A percentile compares a stretch with the other conserved stretches of the same genome.
phyloP scores from a whole-genome alignment of 495 filamentous ascomycete species.

The Hypoxylon fragiforme region DNA sequence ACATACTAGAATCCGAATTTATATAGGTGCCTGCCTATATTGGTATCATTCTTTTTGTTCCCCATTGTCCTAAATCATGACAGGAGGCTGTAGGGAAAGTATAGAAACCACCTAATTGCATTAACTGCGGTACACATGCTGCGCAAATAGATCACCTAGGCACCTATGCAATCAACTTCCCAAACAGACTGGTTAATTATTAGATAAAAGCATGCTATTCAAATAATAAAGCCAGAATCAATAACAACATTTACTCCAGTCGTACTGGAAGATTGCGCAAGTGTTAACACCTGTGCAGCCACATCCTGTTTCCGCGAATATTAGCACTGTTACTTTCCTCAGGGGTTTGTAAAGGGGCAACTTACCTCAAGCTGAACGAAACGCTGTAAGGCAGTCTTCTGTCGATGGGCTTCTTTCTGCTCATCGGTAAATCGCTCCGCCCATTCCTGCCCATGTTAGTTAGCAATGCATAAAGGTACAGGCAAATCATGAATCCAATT shows the following conservation, averaged over 20 bases:
- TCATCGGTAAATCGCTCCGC: slow-evolving; percentile 51
- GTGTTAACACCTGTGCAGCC: slow-evolving; percentile 47
- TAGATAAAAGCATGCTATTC: too few species aligned
- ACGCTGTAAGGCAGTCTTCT: slow-evolving; percentile 52
- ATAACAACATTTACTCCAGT: slow-evolving; percentile 48
- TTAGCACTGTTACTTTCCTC: background rate
- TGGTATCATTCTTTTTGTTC: too few species aligned
- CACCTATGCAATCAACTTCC: too few species aligned
- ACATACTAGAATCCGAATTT: too few species aligned
- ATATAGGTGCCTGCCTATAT: too few species aligned
- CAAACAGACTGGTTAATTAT: too few species aligned
- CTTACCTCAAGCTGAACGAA: slow-evolving; percentile 47
- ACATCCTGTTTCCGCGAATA: slow-evolving; percentile 42
- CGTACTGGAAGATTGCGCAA: slow-evolving; percentile 40
- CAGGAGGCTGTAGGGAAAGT: too few species aligned
- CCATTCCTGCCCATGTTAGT: slow-evolving; percentile 52
- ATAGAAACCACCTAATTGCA: too few species aligned
- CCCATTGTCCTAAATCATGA: too few species aligned
- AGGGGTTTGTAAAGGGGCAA: background rate
- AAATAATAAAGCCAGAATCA: slow-evolving; percentile 42
- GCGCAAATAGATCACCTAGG: too few species aligned
- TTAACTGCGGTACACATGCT: too few species aligned
- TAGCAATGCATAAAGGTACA: slow-evolving; percentile 3
- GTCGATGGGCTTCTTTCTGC: slow-evolving; percentile 44
- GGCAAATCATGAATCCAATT: background rate